Evolutionary conservation across 129 eudicot genomes (phyloP).

Genomic region (Kitagawia praeruptora): DNA sequence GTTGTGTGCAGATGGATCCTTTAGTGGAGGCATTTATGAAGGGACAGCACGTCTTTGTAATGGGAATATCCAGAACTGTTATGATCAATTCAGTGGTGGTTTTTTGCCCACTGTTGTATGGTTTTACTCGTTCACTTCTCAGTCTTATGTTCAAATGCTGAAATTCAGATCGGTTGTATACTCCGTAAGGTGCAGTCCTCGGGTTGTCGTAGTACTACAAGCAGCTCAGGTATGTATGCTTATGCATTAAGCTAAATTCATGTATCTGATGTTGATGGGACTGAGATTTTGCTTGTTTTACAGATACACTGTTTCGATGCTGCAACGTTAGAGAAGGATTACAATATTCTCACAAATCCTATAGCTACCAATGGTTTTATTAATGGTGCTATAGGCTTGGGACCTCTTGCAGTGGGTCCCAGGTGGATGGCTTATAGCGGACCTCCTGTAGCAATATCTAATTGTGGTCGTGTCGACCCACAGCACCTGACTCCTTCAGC

Average conservation of each 20-base stretch:
- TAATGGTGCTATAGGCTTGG: slow-evolving; percentile 56
- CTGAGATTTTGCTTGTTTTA: slow-evolving; percentile 10
- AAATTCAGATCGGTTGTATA: slow-evolving; percentile 72
- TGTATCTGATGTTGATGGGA: neutral
- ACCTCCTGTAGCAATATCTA: slow-evolving; percentile 43
- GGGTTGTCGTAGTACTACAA: slow-evolving; percentile 70
- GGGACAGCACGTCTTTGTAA: slow-evolving; percentile 19
- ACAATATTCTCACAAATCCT: slow-evolving; percentile 68
- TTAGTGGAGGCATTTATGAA: slow-evolving; percentile 42
- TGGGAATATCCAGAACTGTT: slow-evolving; percentile 32
- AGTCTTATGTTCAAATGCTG: slow-evolving; percentile 54
- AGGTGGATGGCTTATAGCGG: slow-evolving; percentile 98
- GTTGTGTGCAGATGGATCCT: slow-evolving; percentile 69
- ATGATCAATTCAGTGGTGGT: slow-evolving; percentile 30
- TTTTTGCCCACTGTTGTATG: slow-evolving; percentile 58
- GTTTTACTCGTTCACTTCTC: slow-evolving; percentile 74
- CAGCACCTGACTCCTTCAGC: slow-evolving; percentile 56
- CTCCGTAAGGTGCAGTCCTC: slow-evolving; percentile 79
- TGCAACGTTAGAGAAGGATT: slow-evolving; percentile 64
- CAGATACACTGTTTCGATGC: slow-evolving; percentile 88
- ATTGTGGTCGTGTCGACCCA: slow-evolving; percentile 64
- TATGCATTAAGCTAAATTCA: neutral
- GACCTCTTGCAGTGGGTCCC: slow-evolving; percentile 89
- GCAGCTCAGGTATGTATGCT: slow-evolving; percentile 61
- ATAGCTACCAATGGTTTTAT: slow-evolving; percentile 35